These are phyloP conservation scores for Sungouiella blattae DNA, from an alignment of 805 yeast genomes.

Conservation along the genomic window DNA sequence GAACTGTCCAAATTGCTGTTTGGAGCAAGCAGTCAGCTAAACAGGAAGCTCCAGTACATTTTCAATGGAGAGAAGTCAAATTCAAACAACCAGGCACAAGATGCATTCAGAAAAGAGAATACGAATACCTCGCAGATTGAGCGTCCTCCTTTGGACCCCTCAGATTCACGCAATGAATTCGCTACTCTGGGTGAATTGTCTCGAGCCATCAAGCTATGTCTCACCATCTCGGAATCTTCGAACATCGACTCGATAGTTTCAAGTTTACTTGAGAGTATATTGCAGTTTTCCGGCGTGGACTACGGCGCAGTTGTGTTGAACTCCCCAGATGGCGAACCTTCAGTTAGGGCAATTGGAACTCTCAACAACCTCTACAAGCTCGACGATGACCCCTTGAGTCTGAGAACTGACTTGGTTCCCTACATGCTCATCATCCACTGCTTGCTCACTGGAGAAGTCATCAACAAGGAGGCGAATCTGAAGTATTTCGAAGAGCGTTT, in stretches of 20 bases:
- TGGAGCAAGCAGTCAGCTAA: conserved; percentile 2
- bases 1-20: not conserved
- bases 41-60: not conserved
- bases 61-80: not conserved
- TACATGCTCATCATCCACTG: conserved; percentile 35
- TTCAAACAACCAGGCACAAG: not conserved
- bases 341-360: conserved; percentile 27
- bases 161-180: not conserved
- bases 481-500: conserved; percentile 29
- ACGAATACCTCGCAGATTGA: not conserved
- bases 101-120: not conserved
- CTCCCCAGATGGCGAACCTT: conserved; percentile 19
- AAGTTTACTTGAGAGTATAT: conserved; percentile 37
- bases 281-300: conserved; percentile 31
- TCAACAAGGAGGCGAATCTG: conserved; percentile 34
- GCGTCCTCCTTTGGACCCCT: not conserved
- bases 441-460: conserved; percentile 32
- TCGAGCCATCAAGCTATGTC: conserved; percentile 42
- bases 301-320: conserved; percentile 30
- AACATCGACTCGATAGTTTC: conserved; percentile 33
- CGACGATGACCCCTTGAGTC: conserved; percentile 32
- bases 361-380: conserved; percentile 20
- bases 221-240: conserved; percentile 47
- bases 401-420: conserved; percentile 44
- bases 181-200: conserved; percentile 15